Base-by-base conservation (phyloP, 305 asterid species). In the Euphrasia arctica region DNA sequence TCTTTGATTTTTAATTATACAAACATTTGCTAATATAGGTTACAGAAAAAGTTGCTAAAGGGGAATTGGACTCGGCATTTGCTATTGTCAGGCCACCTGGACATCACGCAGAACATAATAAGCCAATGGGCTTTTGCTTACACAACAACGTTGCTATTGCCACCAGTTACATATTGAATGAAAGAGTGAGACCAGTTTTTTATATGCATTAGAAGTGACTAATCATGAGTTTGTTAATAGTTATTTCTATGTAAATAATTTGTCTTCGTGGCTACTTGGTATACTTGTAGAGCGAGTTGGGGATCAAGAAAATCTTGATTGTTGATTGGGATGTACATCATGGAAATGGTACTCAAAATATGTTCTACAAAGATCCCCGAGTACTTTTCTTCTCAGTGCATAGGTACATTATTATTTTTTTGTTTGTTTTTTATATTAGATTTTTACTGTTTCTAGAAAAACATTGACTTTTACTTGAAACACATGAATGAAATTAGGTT, bases 321-420 rank as follows among this genome's bases (percentile, higher is more conserved):
- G 96, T 93, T 75, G 99, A 93, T 65, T 93, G 99, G 99, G 99
- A 93, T 77, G 99, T 90, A n/a, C 99, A 93, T 72, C 99, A 93
- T 75, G 99, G 97, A 74, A 93, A 93, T 79, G 96, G 95, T 62
- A 93, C 99, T 77, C 99, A 93, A 66, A 86, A 88, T 48, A 86
- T 77, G 84, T 93, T 93, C 74, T 93, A 89, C 83, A 72, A 84
- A 31, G 99, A 93, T 60, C 81, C 95, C 56, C 91, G 86, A 68
- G 97, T 86, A 54, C 95, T 90, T 28, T 93, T 88, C 87, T 93
- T 93, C 88, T 93, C 99, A 42, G 99, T 93, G 63, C 99, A 93
- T 68, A 88, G 99, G 99, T 93, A 80, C 48, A 56, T 51, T 34
- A 22, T 59, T 22, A n/a, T 52, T 25, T 25, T 48, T 34, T 25